Evolutionary conservation across 164 flowering plant species (phyloP), one percentile per base, ranked within the genome.

Genomic region (Stephania japonica): DNA sequence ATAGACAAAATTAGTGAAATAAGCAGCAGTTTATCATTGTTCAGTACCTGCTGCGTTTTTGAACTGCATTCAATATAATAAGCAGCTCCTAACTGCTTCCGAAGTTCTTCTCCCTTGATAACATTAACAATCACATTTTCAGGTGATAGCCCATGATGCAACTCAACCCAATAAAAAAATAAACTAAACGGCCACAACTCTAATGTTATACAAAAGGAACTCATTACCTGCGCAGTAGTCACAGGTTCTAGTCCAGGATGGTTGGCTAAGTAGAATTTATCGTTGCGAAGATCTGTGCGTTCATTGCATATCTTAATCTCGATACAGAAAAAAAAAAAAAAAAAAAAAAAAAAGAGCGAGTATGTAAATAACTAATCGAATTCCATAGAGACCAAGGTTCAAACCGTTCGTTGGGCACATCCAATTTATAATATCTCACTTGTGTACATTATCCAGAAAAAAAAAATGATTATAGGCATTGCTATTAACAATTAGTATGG

Each of bases 51-150:
- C 84, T 95, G 99, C 75, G 99, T 95, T 86, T 95, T 95, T 61
- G 99, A 95, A 89, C 99, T 95, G 88, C 99, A 95, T 75, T 95
- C 99, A 18, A 91, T 79, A 74, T 95, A 95, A 78, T 87, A 89
- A 38, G 87, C 77, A 42, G 98, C 98, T 73, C 97, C 98, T 72
- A 95, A 93, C 81, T 87, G 98, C 76, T 89, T 93, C 11, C 97
- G 86, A 18, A 95, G 92, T 79, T 95, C 99, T 86, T 95, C 99
- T 32, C 99, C 99, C 99, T 71, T 95, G 86, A 67, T 59, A 73
- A 70, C 43, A 77, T 24, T 13, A 65, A 53, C 19, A 78, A 42
- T 16, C 23, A 44, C 11, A 62, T 49, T 11, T 41, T 76, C 49
- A 75, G 25, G 13, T 32, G 38, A 53, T 12, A 19, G 43, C 42